Evolutionary conservation across 2,329 filamentous ascomycete species (phyloP), one percentile per base, ranked within the genome.

Genomic region (Zasmidium angulare): DNA sequence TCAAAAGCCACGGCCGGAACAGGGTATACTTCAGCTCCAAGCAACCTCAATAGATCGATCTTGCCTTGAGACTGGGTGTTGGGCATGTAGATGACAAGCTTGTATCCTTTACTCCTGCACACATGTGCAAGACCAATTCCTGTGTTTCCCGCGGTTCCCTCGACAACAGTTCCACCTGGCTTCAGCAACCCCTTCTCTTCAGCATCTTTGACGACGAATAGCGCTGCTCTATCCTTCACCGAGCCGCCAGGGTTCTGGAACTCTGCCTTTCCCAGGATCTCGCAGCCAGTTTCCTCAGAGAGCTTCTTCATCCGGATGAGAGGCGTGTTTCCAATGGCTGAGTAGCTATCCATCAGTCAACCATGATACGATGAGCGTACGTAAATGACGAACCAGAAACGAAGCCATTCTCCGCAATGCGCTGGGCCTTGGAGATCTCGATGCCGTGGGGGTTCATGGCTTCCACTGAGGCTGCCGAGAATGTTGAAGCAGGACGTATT

Each of bases 11-110:
- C 95, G 7, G 93, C 95, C 17, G 95, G 95, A 0, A 99, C 95
- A 19, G 95, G 93, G 78, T 96, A 90, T 31, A 99, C 95, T 77
- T 98, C 93, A 23, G 95, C 95, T 65, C 95, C 95, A 10, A 99
- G 84, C 36, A 98, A 82, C 9, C 93, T 85, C 65, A 99, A 81
- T 55, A 99, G 84, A 76, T 98, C 95, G 73, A 99, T 90, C 82
- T 99, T 99, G 74, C 93, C 95, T 79, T 96, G 93, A 20, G 93
- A 96, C 79, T 98, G 95, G 51, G 93, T 98, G 82, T 99, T 90
- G 70, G 95, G 95, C 95, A 99, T 98, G 86, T 98, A 99, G 74
- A 99, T 99, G 73, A 98, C 93, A 53, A 96, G 87, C 74, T 89
- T 89, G 83, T 99, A 98, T 46, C 93, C 95, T 70, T 89, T 89